Evolutionary conservation across 345 rosid genomes (phyloP), one percentile per base, ranked within the genome.

Genomic region (Gossypium raimondii): DNA sequence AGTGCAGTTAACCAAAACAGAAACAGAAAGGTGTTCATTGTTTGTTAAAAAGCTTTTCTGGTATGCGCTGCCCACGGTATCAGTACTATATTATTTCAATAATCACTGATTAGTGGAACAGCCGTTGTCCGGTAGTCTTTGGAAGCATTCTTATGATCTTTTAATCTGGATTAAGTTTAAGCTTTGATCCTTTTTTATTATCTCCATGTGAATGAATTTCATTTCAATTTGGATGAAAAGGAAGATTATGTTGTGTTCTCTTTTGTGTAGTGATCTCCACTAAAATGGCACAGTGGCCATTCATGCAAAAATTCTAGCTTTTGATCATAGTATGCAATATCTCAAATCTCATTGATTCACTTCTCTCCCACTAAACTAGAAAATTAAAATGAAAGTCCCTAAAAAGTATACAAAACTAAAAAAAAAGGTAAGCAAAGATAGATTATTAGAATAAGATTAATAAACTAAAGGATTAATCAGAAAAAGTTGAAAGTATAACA

Each of bases 261-360:
- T 34, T 5, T 4, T 34, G 41, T 34, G 7, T 29, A 44, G 59
- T 74, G 12, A 25, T 22, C 43, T 60, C 77, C 77, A 76, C 78
- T 44, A 27, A 57, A 51, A 44, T 51, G 56, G 27, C 80, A 34
- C 67, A 44, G 81, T 77, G 85, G 81, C 60, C 79, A 80, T 59
- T 71, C 52, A 74, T 70, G 48, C 67, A 72, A 18, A 7, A 50
- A 67, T 17, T 74, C 72, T 64, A 44, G 11, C 25, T 47, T 70
- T 71, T 50, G 69, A 47, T 67, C 41, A 52, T 58, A 29, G 55
- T 27, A 66, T 22, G 56, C 65, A 71, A 25, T 20, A 56, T 65
- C 27, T 65, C 68, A 41, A 22, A 43, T 3, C 41, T 34, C 41
- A 34, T 4, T 34, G 4, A 34, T 4, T 4, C 38, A 34, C 38